Evolutionary conservation across 1,139 yeast genomes (phyloP).

Genomic region (Kurtzmaniella quercitrusa): DNA sequence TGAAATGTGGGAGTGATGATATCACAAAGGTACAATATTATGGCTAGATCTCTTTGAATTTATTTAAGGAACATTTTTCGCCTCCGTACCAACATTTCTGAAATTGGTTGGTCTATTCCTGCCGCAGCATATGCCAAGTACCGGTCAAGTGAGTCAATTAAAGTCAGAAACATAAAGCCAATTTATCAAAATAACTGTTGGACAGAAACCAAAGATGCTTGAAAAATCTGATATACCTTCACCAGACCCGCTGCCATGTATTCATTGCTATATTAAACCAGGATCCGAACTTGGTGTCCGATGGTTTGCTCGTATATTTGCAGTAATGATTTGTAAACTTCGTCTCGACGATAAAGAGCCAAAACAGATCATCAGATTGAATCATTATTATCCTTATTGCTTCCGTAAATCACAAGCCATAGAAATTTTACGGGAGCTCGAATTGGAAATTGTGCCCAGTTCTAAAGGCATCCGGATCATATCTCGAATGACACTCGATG

Average conservation of each 20-base stretch:
- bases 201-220: too few species aligned
- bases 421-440: not conserved
- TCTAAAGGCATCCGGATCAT: not conserved
- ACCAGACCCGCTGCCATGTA: not conserved
- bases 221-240: too few species aligned
- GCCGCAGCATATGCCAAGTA: too few species aligned
- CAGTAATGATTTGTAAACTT: not conserved
- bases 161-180: too few species aligned
- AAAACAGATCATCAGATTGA: slow-evolving; percentile 4
- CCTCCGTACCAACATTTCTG: too few species aligned
- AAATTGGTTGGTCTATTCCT: too few species aligned
- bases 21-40: not conserved
- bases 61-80: too few species aligned
- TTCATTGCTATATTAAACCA: not conserved
- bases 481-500: slow-evolving; percentile 18
- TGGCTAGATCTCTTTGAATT: too few species aligned
- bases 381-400: slow-evolving; percentile 41
- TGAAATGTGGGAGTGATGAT: not conserved
- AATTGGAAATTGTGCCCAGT: slow-evolving; percentile 14
- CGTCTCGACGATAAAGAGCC: not conserved
- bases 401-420: slow-evolving; percentile 54
- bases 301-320: not conserved
- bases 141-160: too few species aligned
- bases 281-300: not conserved
- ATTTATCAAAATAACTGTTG: too few species aligned